Percentiles rank a stretch among this genome's conserved stretches.
Conservation (phyloP, 495 filamentous ascomycete species). For the Daldinia vernicosa region DNA sequence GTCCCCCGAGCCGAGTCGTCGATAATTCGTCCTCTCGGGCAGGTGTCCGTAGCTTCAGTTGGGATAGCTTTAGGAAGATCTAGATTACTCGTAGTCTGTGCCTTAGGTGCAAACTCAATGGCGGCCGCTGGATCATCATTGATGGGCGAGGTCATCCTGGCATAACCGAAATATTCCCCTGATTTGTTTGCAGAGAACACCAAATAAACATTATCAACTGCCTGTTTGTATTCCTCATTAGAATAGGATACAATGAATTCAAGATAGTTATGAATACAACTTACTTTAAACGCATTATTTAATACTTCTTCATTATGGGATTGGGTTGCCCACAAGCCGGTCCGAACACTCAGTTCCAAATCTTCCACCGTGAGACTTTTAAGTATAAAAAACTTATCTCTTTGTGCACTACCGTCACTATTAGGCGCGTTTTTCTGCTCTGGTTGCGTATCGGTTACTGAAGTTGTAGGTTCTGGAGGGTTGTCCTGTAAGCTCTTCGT, state of each 20-base stretch:
- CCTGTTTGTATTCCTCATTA: constrained; percentile 56
- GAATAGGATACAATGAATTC: not conserved
- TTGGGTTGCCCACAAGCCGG: constrained; percentile 93
- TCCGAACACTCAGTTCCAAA: constrained; percentile 87
- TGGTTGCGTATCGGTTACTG: constrained; percentile 27
- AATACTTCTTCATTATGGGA: constrained; percentile 86
- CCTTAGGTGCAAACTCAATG: constrained; percentile 69
- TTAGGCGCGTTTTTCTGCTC: constrained; percentile 15
- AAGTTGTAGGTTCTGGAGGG: constrained; percentile 26
- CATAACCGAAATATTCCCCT: constrained; percentile 96
- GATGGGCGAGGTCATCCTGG: constrained; percentile 89
- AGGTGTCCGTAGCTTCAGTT: constrained; percentile 80
- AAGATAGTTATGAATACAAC: constrained; percentile 30
- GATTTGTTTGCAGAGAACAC: constrained; percentile 99
- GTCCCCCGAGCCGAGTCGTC: constrained; percentile 92
- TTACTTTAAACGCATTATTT: constrained; percentile 86
- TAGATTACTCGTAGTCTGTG: constrained; percentile 65
- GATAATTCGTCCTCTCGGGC: constrained; percentile 88
- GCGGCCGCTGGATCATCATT: constrained; percentile 74
- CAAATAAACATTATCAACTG: constrained; percentile 87
- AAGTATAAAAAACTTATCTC: constrained; percentile 87
- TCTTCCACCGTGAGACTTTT: constrained; percentile 97
- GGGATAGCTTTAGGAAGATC: constrained; percentile 77
- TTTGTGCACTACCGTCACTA: constrained; percentile 45
- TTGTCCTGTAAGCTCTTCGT: constrained; percentile 36